Conservation (phyloP, 768 basidiomycete species). For the Clathrus columnatus region DNA sequence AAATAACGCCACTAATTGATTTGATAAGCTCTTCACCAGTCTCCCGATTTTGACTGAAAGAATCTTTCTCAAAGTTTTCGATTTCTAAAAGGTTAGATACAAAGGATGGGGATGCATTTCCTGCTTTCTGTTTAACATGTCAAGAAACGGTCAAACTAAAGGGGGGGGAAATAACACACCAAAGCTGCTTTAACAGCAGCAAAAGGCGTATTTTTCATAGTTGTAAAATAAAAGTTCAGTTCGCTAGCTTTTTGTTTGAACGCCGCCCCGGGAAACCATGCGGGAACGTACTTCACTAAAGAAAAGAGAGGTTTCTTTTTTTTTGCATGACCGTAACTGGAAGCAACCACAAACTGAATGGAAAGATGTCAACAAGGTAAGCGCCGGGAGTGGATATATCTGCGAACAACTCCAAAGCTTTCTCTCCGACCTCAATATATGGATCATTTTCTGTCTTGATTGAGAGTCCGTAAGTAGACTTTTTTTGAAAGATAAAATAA, state of each 20-base stretch:
- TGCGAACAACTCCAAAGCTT: neutral
- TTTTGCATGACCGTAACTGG: neutral
- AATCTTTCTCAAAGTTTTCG: too few relatives aligned
- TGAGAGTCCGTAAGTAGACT: slow-evolving; percentile 3
- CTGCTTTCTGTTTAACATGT: neutral
- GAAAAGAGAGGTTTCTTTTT: neutral
- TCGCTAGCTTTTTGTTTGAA: neutral
- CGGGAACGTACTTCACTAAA: slow-evolving; percentile 3
- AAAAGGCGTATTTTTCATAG: neutral
- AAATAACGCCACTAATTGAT: too few relatives aligned
- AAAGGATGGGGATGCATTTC: too few relatives aligned
- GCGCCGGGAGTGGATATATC: neutral
- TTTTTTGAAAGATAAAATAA: neutral
- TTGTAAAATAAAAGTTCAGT: too few relatives aligned
- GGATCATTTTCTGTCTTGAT: neutral
- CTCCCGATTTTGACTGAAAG: too few relatives aligned
- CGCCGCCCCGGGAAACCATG: neutral
- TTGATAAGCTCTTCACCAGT: too few relatives aligned
- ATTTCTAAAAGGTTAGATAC: too few relatives aligned
- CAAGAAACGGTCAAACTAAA: neutral
- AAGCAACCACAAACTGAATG: neutral
- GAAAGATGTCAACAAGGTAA: slow-evolving; percentile 3
- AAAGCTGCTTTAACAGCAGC: neutral
- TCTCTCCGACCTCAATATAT: neutral
- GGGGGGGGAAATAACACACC: neutral